Percentiles rank a stretch among this genome's conserved stretches.
Evolutionary conservation across 768 basidiomycete species (phyloP).

Genomic region (Serendipita sp.): DNA sequence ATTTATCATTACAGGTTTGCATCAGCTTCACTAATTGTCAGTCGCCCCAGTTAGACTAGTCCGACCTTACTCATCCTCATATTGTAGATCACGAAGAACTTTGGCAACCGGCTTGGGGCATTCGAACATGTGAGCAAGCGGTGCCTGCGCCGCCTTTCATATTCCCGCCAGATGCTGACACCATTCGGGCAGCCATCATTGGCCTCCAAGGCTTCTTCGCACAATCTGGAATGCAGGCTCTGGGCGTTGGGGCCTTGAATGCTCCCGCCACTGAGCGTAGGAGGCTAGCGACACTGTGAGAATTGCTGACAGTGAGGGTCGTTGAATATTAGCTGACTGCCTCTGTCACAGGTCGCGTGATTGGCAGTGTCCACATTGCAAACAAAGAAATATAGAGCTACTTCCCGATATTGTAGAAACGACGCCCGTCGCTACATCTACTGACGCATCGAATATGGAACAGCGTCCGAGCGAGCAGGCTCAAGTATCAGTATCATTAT

Average conservation of each 20-base stretch:
- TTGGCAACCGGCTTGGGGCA: constrained; percentile 98
- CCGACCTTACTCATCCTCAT: constrained; percentile 4
- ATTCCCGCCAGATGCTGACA: constrained; percentile 1
- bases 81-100: constrained; percentile 76
- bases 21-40: constrained; percentile 83
- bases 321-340: neutral
- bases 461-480: neutral
- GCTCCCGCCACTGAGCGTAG: constrained; percentile 58
- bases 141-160: neutral
- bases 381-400: constrained; percentile 45
- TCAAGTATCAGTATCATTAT: too few species aligned
- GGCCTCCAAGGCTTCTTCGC: constrained; percentile 83
- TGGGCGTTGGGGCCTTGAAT: constrained; percentile 77
- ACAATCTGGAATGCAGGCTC: constrained; percentile 70
- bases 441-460: neutral
- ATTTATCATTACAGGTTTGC: constrained; percentile 45
- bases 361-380: constrained; percentile 66
- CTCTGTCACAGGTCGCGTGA: constrained; percentile 38
- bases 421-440: neutral
- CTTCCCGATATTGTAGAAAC: constrained; percentile 46
- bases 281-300: constrained; percentile 60
- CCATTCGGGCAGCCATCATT: constrained; percentile 49
- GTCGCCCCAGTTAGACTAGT: constrained; percentile 19
- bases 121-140: constrained; percentile 58
- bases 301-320: constrained; percentile 10